Evolutionary conservation across 305 asterid species (phyloP), one percentile per base, ranked within the genome.

Genomic region (Ilex paraguariensis): DNA sequence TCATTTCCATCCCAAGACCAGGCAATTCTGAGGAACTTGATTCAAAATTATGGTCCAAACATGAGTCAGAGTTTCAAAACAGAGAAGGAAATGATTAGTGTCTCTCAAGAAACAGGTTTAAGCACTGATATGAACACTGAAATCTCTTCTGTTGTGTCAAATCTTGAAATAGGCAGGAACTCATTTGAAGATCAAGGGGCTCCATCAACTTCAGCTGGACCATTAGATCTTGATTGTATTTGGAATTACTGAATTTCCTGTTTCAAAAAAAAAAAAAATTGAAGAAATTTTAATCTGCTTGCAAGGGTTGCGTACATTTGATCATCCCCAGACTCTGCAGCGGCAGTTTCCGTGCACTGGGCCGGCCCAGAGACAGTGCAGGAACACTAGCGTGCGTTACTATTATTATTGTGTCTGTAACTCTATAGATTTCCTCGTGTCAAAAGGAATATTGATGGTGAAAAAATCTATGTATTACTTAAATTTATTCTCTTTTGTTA

Each of bases 31-130:
- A 71, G 85, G 70, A 42, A 65, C 7, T 73, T 77, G 52, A 66
- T 86, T 4, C 87, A 68, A 0, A 88, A 65, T 28, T 81, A 75
- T 49, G 82, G 83, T 5, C 81, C 67, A 54, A 71, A 52, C 54
- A 54, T 77, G 72, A 74, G 66, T 10, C 77, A 82, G 50, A 77
- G 75, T 46, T 75, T 73, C 57, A 73, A 72, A 51, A 63, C 70
- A 55, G 87, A 80, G 53, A 69, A 65, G 14, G 84, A 77, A 12
- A 82, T 79, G 57, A 32, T 62, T 10, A 76, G 77, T 59, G 62
- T 64, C 3, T 81, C 94, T 0, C 94, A 87, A 59, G 94, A 87
- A 60, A 82, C 88, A 7, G 81, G 65, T 3, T 0, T 79, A 45
- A 81, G 86, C 70, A 80, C 68, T 65, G 84, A 79, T 8, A 66